Percentiles rank a stretch among this genome's conserved stretches.
phyloP scores from a whole-genome alignment of 2,329 filamentous ascomycete genomes.

The Penicillium sp. region DNA sequence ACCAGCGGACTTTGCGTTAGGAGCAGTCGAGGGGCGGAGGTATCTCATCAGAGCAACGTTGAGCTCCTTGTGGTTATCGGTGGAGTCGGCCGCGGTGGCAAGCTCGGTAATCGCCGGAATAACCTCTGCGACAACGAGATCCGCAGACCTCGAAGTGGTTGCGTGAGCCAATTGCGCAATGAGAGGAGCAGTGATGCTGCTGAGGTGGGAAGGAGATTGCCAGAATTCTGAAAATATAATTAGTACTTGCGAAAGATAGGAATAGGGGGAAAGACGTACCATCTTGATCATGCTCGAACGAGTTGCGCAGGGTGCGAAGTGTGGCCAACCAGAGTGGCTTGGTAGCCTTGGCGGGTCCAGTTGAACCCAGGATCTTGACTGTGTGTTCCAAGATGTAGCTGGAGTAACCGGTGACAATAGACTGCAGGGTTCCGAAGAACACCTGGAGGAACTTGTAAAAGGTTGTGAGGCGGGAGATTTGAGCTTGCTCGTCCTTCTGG shows the following conservation, averaged over 20 bases:
- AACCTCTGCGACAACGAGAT: slow-evolving; percentile 56
- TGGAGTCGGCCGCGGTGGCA: slow-evolving; percentile 75
- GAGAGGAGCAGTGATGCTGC: slow-evolving; percentile 67
- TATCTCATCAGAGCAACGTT: slow-evolving; percentile 76
- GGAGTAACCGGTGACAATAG: slow-evolving; percentile 89
- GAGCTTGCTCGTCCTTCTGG: slow-evolving; percentile 61
- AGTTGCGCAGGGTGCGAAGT: slow-evolving; percentile 69
- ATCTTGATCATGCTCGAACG: slow-evolving; percentile 87
- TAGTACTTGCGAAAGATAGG: not conserved
- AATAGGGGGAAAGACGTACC: slow-evolving; percentile 40
- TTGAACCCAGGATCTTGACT: slow-evolving; percentile 58
- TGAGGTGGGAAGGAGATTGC: slow-evolving; percentile 87
- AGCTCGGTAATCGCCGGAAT: slow-evolving; percentile 78
- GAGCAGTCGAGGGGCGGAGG: slow-evolving; percentile 59
- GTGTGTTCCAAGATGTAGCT: slow-evolving; percentile 79
- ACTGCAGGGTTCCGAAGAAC: slow-evolving; percentile 83
- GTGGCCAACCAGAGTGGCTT: slow-evolving; percentile 68
- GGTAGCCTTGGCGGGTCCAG: slow-evolving; percentile 44
- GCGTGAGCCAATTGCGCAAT: slow-evolving; percentile 63
- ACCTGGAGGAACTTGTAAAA: slow-evolving; percentile 77
- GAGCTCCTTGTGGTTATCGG: slow-evolving; percentile 87
- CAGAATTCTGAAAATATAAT: slow-evolving; percentile 65
- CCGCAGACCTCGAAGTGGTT: slow-evolving; percentile 37
- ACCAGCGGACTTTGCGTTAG: slow-evolving; percentile 27
- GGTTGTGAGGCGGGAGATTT: slow-evolving; percentile 66